Conservation (phyloP, 2,329 filamentous ascomycete species). For the Pseudocercospora vitis region DNA sequence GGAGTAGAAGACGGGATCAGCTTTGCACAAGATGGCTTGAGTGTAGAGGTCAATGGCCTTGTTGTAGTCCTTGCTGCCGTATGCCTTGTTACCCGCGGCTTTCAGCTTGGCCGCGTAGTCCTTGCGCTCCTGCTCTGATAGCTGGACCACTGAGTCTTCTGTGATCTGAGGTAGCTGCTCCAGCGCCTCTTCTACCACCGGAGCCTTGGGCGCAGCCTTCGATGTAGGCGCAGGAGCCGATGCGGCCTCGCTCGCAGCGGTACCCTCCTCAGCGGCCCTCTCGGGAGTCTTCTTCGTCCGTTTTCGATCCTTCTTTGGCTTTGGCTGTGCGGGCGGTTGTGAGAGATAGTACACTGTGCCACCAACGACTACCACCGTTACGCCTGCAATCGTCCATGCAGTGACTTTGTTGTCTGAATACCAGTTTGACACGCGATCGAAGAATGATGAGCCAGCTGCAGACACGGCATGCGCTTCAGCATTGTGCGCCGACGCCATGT, state of each 20-base stretch:
- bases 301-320: constrained; percentile 85
- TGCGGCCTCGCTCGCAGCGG: too few relatives aligned
- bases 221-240: constrained; percentile 27
- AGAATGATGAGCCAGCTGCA: constrained; percentile 65
- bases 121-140: constrained; percentile 68
- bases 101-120: constrained; percentile 89
- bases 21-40: constrained; percentile 94
- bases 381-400: constrained; percentile 93
- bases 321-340: constrained; percentile 44
- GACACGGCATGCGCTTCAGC: constrained; percentile 34
- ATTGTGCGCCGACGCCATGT: constrained; percentile 23
- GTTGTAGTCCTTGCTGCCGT: constrained; percentile 90
- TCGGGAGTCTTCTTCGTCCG: constrained; percentile 73
- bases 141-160: constrained; percentile 44
- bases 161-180: constrained; percentile 53
- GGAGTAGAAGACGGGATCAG: constrained; percentile 97
- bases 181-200: constrained; percentile 40
- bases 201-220: constrained; percentile 31
- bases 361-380: constrained; percentile 87
- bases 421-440: constrained; percentile 90
- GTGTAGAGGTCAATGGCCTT: constrained; percentile 92
- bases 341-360: constrained; percentile 89
- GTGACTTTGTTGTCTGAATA: constrained; percentile 92
- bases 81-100: constrained; percentile 93
- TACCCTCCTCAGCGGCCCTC: constrained; percentile 48